phyloP scores from a whole-genome alignment of 1,284 basidiomycete species.

The Pseudozyma sp. region DNA sequence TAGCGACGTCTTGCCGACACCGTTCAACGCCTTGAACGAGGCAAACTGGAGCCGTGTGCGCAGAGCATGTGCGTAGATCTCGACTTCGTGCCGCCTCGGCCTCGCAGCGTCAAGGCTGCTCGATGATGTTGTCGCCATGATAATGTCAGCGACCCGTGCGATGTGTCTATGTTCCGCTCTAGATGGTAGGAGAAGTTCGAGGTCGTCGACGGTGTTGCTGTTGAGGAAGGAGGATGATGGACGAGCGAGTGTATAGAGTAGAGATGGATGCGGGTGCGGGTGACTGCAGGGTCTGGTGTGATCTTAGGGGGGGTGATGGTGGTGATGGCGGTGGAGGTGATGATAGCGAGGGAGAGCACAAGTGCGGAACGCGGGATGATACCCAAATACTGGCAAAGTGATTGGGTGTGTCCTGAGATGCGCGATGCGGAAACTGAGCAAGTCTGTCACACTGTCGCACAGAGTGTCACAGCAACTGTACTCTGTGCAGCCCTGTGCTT shows the following conservation, averaged over 20 bases:
- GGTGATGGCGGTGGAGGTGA: constrained; percentile 36
- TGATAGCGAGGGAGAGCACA: constrained; percentile 21
- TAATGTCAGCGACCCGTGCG: neutral
- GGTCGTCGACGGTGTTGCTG: neutral
- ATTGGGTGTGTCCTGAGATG: neutral
- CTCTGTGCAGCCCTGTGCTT: constrained; percentile 5
- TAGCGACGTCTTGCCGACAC: constrained; percentile 30
- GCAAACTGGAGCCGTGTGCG: constrained; percentile 45
- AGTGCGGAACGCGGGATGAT: constrained; percentile 23
- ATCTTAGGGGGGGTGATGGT: constrained; percentile 8
- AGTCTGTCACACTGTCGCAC: neutral
- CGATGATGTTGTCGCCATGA: constrained; percentile 5
- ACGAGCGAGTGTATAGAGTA: neutral
- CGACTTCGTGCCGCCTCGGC: constrained; percentile 33
- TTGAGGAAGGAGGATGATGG: neutral
- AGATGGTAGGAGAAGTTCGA: neutral
- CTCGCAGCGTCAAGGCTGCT: constrained; percentile 3
- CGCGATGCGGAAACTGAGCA: constrained; percentile 2
- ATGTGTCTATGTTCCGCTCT: no score
- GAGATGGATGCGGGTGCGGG: neutral
- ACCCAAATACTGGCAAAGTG: neutral
- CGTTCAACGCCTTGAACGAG: constrained; percentile 46
- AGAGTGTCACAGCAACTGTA: neutral
- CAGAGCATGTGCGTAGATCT: constrained; percentile 48
- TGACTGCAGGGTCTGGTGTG: constrained; percentile 1